Base-by-base conservation (phyloP, 208 protist species). In the Porcisia deanei region DNA sequence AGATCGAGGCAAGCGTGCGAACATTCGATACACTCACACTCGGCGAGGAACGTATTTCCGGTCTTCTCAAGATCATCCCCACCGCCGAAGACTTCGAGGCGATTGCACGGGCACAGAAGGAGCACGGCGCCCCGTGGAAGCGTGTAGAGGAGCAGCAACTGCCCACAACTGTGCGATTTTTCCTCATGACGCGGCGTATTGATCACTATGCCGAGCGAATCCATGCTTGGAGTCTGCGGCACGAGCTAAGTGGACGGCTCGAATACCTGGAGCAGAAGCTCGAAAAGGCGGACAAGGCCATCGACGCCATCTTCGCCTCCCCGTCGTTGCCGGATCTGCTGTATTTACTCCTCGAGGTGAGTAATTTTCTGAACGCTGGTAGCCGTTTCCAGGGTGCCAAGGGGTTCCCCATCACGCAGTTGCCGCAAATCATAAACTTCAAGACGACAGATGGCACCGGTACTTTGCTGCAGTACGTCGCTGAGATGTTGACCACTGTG, bases 361-460 rank as follows among this genome's bases (percentile, higher is more conserved):
- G 87, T 63, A 97, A 97, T 78, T 87, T 92, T 73, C 74, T 97
- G 37, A 97, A 97, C 80, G 75, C 71, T 39, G 92, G 92, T 55
- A 97, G 86, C 59, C 82, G 83, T 45, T 93, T 86, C 76, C 81
- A 93, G 63, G 87, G 84, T 37, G 89, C 89, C 16, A 89, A 88
- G 71, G 92, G 83, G 22, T 97, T 97, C 80, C 84, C 86, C 54
- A 88, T 95, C 68, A 89, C 89, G 53, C 84, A 94, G 57, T 72
- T 97, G 22, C 78, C 82, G 47, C 79, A 89, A 49, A 89, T 95
- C 68, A 87, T 90, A 63, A 82, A 90, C 68, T 91, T 94, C 68
- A 80, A 73, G 30, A 91, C 91, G 16, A 92, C 89, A 25, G 88
- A 93, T 69, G 83, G 79, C 59, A 93, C 91, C 57, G 75, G 84